phyloP scores from a whole-genome alignment of 805 yeast species.

The Saccharomyces eubayanus region DNA sequence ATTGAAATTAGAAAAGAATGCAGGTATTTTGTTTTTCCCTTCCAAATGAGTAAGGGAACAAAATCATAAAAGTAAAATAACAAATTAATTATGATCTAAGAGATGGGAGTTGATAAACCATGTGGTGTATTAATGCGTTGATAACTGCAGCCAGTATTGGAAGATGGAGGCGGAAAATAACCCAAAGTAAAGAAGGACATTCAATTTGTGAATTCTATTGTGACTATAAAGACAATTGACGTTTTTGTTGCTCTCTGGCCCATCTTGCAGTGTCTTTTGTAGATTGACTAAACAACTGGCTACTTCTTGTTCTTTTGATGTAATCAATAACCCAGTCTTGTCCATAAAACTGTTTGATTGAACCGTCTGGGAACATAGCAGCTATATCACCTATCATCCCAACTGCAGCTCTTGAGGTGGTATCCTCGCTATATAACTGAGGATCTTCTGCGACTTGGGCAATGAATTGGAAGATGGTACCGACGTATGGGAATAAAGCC shows the following conservation, averaged over 20 bases:
- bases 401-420: constrained; percentile 72
- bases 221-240: constrained; percentile 21
- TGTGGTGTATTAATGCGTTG: neutral
- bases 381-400: constrained; percentile 93
- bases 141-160: neutral
- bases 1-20: constrained; percentile 2
- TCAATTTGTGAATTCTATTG: neutral
- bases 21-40: neutral
- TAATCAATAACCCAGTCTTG: constrained; percentile 76
- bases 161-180: neutral
- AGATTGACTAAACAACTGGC: constrained; percentile 48
- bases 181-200: neutral
- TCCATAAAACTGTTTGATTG: constrained; percentile 54
- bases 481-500: constrained; percentile 54
- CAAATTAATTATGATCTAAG: constrained; percentile 7
- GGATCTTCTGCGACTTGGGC: constrained; percentile 51
- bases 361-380: constrained; percentile 73
- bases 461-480: constrained; percentile 64
- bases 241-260: constrained; percentile 71
- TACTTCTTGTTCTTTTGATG: constrained; percentile 63
- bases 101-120: neutral
- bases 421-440: constrained; percentile 52
- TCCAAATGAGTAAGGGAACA: neutral
- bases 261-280: constrained; percentile 93
- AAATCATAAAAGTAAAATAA: constrained; percentile 12